Base-by-base conservation (phyloP, 2,329 filamentous ascomycete genomes). In the Dactylonectria estremocensis region DNA sequence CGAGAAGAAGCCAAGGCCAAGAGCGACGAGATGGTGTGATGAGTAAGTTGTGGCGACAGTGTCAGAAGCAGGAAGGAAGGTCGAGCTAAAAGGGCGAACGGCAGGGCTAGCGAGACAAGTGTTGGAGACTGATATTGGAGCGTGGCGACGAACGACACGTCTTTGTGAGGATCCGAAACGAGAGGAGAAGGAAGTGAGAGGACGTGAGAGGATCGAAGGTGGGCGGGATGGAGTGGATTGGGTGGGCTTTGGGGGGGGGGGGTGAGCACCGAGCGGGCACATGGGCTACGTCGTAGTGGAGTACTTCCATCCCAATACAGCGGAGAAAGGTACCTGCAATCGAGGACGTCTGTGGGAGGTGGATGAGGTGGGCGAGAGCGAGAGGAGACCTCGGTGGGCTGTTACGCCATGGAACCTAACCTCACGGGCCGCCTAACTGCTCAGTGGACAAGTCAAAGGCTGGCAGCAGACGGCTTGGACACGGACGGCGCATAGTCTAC, bases 81-180 rank as follows among this genome's bases (percentile, higher is more conserved):
- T 20, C 50, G 28, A 20, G 28, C 55, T 49, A 55, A 57, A 31
- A 67, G 20, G 43, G 20, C 37, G 18, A 35, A 62, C 57, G 55
- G 64, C 68, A 56, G 56, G 61, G 56, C 43, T 60, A 61, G 58
- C 64, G 64, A 56, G 60, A 63, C 58, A 54, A 43, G 40, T 43
- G n/a, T n/a, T 37, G 35, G 35, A 37, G 35, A 37, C 35, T 6
- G 35, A 61, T 56, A 46, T 31, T 62, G 43, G 49, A 66, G 68
- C 70, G 74, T 73, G 72, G 67, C 74, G 71, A 67, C 66, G 66
- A 72, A 66, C 68, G 74, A 75, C 69, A 74, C 69, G 72, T 76
- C 69, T 68, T 54, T 66, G 48, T 64, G 63, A 60, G 57, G 70
- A 69, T 73, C 66, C 68, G 71, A 73, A 72, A 71, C 68, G 63